Evolutionary conservation across 805 yeast genomes (phyloP), one percentile per base, ranked within the genome.

Genomic region (Blastobotrys mokoenaii): DNA sequence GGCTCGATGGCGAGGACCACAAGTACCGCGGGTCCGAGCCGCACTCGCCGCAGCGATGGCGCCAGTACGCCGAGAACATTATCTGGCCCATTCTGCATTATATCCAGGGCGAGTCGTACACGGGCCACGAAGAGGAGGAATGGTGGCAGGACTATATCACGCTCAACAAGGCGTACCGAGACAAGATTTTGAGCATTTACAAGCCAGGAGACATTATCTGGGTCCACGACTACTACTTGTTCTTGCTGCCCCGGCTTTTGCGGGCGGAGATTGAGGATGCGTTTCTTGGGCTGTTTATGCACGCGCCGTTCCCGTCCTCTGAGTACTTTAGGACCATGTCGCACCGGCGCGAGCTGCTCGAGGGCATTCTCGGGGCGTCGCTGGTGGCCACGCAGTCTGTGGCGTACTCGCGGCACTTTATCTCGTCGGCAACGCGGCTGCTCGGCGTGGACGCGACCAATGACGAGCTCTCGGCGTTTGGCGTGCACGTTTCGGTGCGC

Each of bases 21-120:
- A 70, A 70, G 38, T 70, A 12, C 16, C 16, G 16, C 35, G 14
- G 16, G 6, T 32, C 35, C 16, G 14, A 12, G 14, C 35, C 35
- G 14, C 38, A 14, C 12, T n/a, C 20, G 3, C 22, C 20, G 20
- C 27, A 22, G 18, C 4, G 89, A 48, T 90, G 97, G 96, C 74
- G 97, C 53, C 73, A 73, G 53, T 90, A 86, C 59, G 95, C 97
- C 1, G 97, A 90, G 60, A 79, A 83, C 55, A 81, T 82, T 16
- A 68, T 93, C 25, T 93, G 98, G 97, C 96, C 96, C 1, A 82
- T 87, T 2, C 80, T 90, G 65, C 98, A 93, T 60, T 93, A 93
- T 66, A 87, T 93, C 62, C 83, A 86, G 63, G 81, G 82, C 38
- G 81, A 81, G 46, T 76, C 83, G 0, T 12, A 5, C 9, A 73